Base-by-base conservation (phyloP, 2,329 filamentous ascomycete species). In the Epichloe uncinata region DNA sequence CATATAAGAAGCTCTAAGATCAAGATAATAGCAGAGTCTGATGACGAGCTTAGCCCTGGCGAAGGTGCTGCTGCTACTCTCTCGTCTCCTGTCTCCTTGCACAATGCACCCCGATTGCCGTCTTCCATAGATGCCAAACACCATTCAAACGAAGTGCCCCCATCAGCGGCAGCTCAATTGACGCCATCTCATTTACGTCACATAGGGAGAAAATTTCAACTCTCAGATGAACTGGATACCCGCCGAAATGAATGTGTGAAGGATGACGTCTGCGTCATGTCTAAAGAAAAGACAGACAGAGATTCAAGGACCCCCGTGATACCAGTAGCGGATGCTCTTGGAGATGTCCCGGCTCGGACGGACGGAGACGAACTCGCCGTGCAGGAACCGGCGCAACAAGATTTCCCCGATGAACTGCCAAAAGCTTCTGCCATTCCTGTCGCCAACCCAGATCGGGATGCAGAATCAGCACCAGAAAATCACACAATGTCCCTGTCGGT, bases 11-110 rank as follows among this genome's bases (percentile, higher is more conserved):
- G 26, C 11, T 36, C n/a, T 18, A 46, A 18, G 20, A 12, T 13
- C 5, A 42, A 42, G 6, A 40, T 3, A 12, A 11, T 16, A 18
- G 22, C 13, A 18, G 45, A 44, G 26, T 51, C 53, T 9, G 56
- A 57, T 6, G 50, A 54, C 40, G 55, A 56, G 26, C 42, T 53
- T 7, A 51, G 45, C 18, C 48, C 46, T n/a, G 46, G 37, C 16
- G 47, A 47, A 26, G 42, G 46, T 36, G 52, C 51, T 16, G 57
- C 60, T 15, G 58, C 56, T 35, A 59, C 54, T 20, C 54, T 61
- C 3, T 59, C 57, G 15, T 60, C 59, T 3, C 61, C 60, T 5
- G 54, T 63, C 11, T 66, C 63, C 4, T 53, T 59, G 36, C 53
- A 16, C 46, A 55, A 52, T 43, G 49, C 11, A 7, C 26, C 42